These are phyloP conservation scores for Viridothelium virens DNA, from an alignment of 495 filamentous ascomycete genomes.

Conservation along the genomic window DNA sequence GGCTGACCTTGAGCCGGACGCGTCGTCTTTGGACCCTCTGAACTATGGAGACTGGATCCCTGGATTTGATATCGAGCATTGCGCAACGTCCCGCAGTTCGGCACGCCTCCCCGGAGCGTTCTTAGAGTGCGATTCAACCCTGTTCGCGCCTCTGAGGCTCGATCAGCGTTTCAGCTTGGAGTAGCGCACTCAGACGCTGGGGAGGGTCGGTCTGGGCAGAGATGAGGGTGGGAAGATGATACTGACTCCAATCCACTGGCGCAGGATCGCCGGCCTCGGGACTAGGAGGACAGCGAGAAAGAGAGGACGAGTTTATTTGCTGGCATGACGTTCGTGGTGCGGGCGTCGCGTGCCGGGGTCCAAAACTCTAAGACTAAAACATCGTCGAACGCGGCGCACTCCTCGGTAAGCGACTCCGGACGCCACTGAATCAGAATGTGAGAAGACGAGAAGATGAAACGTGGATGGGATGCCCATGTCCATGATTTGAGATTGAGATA, in stretches of 20 bases:
- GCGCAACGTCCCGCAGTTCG: background rate
- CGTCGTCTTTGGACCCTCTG: background rate
- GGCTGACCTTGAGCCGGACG: background rate
- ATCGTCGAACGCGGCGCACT: background rate
- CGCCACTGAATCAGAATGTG: background rate
- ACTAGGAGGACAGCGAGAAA: no score
- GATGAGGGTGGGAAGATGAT: background rate
- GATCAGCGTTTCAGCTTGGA: conserved; percentile 6
- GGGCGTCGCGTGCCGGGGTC: background rate
- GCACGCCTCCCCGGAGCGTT: background rate
- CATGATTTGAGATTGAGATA: conserved; percentile 8
- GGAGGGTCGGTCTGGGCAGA: background rate
- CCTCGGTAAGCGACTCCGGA: no score
- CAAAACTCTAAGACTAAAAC: background rate
- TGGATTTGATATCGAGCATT: background rate
- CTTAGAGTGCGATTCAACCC: background rate
- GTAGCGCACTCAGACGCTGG: conserved; percentile 1
- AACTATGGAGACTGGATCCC: background rate
- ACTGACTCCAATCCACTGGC: background rate
- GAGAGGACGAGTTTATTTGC: no score
- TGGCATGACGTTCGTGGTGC: background rate
- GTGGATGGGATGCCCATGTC: background rate
- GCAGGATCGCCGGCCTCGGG: no score
- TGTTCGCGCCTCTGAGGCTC: background rate
- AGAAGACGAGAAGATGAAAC: background rate